A percentile compares a stretch with the other conserved stretches of the same genome.
Evolutionary conservation across 306 rosid species (phyloP).

Genomic region (Lagenaria siceraria): DNA sequence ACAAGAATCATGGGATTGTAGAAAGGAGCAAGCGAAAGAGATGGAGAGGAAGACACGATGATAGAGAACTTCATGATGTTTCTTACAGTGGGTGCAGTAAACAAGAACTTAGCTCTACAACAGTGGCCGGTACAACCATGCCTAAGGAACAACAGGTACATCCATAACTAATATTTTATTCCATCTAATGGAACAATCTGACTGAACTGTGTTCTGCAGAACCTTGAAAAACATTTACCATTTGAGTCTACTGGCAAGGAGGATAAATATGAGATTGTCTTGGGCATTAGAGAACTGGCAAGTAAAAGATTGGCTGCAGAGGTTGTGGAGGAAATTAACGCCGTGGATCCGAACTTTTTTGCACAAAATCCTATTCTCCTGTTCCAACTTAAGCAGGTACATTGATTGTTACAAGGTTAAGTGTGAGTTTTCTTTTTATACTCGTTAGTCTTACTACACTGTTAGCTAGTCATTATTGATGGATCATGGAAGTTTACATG

Average conservation of each 20-base stretch:
- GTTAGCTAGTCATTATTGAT: background rate
- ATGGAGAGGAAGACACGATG: slow-evolving; percentile 89
- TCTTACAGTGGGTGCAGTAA: slow-evolving; percentile 37
- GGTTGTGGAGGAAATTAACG: slow-evolving; percentile 71
- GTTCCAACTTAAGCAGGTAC: slow-evolving; percentile 92
- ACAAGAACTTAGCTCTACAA: slow-evolving; percentile 40
- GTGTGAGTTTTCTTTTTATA: background rate
- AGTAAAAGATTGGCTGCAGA: slow-evolving; percentile 86
- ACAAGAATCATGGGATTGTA: slow-evolving; percentile 44
- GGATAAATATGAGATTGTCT: slow-evolving; percentile 67
- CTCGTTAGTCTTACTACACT: background rate
- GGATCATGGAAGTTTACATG: background rate
- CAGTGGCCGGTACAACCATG: slow-evolving; percentile 13
- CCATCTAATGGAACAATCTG: slow-evolving; percentile 11
- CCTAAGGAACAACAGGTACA: slow-evolving; percentile 67
- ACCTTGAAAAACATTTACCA: slow-evolving; percentile 34
- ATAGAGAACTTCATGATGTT: slow-evolving; percentile 26
- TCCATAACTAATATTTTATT: slow-evolving; percentile 2
- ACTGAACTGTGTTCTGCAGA: slow-evolving; percentile 35
- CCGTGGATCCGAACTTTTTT: slow-evolving; percentile 66
- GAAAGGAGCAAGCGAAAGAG: slow-evolving; percentile 90
- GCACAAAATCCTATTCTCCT: slow-evolving; percentile 61
- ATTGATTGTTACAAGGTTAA: background rate
- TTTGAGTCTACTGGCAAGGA: slow-evolving; percentile 32
- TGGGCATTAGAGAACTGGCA: slow-evolving; percentile 86